Evolutionary conservation across 225 moss, liverwort and hornwort genomes (phyloP), one percentile per base, ranked within the genome.

Genomic region (Lunularia cruciata): DNA sequence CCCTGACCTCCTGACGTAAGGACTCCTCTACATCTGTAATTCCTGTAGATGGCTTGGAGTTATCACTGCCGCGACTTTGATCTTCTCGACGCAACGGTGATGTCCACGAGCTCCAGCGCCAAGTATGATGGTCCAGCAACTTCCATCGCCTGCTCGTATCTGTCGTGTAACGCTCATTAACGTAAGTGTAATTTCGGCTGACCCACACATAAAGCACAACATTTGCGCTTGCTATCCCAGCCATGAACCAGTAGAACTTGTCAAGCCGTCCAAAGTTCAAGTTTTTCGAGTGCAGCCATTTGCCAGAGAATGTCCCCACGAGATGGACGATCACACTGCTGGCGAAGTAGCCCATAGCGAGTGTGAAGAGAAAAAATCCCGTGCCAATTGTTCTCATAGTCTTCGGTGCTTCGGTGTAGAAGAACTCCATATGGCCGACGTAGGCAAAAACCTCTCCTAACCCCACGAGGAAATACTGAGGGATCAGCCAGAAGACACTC

Each of bases 351-450:
- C 87, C 89, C 63, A 87, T 11, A 16, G 87, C 85, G 19, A 87
- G 73, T 0, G 87, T 78, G 68, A 85, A 46, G 81, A 87, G 79
- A 27, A 83, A 86, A 30, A 90, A 74, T 11, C 83, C 83, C 0
- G 87, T 78, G 15, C 90, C 90, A 28, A 84, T 66, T 75, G 77
- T 78, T 42, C 83, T 83, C 87, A 90, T 84, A 37, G 82, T 58
- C 3, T 71, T 75, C 2, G 87, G 90, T 14, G 86, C 79, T 64
- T 90, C 86, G 51, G 76, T 75, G 74, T 84, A 84, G 82, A 90
- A 86, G 43, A 90, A 87, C 52, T 90, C 86, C 57, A 90, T 82
- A 47, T 84, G 71, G 9, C 85, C 90, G 0, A 86, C 68, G 73
- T 82, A 81, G 1, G 87, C 80, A 18, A 87, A 86, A 62, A 90